Conservation (phyloP, 768 basidiomycete species). For the Phylloporus scabripes region DNA sequence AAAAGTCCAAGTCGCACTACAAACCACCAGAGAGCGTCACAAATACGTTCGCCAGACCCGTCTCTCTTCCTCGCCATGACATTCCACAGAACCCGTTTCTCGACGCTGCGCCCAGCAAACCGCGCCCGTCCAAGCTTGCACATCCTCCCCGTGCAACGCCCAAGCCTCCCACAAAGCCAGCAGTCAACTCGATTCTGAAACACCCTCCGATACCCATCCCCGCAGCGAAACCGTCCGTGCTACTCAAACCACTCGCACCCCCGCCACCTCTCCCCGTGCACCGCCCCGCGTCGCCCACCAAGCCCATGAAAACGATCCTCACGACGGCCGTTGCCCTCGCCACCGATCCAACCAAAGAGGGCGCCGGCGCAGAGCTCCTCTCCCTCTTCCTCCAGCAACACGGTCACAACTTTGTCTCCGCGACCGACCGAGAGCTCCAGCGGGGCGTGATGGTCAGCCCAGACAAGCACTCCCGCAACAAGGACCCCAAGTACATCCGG, state of each 20-base stretch:
- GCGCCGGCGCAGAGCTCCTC: constrained; percentile 44
- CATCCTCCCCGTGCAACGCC: constrained; percentile 4
- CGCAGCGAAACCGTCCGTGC: constrained; percentile 7
- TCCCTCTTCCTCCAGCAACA: constrained; percentile 50
- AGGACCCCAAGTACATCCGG: constrained; percentile 44
- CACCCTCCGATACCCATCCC: constrained; percentile 23
- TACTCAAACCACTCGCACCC: constrained; percentile 24
- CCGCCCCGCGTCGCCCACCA: constrained; percentile 22
- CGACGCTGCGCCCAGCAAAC: constrained; percentile 5
- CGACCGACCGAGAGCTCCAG: constrained; percentile 34
- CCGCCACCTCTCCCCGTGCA: constrained; percentile 28
- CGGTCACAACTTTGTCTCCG: constrained; percentile 31
- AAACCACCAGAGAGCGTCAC: constrained; percentile 18
- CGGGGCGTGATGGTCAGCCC: constrained; percentile 59
- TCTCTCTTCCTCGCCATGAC: constrained; percentile 7
- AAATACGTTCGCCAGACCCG: constrained; percentile 18
- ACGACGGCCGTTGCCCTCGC: constrained; percentile 49
- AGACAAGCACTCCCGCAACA: constrained; percentile 43
- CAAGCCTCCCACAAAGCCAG: no score
- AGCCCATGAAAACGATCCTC: constrained; percentile 44
- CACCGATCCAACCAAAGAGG: constrained; percentile 48
- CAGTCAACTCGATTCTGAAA: constrained; percentile 24
- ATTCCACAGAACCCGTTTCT: constrained; percentile 21
- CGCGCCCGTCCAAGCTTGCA: constrained; percentile 4
- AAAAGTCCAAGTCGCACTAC: constrained; percentile 18